Conservation (phyloP, 306 rosid genomes). For the Prunus mira region DNA sequence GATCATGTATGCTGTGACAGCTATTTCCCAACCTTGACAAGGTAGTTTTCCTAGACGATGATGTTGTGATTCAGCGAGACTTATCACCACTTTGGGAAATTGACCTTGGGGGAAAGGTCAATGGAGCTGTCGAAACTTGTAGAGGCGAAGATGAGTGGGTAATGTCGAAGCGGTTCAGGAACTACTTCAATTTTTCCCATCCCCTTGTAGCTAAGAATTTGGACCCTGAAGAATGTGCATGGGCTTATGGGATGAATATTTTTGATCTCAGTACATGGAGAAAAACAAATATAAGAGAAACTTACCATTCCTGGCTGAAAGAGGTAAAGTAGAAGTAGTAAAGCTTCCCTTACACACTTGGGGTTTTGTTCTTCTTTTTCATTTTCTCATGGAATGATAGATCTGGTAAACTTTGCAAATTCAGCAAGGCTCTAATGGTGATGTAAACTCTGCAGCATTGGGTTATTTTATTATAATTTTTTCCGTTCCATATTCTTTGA, state of each 20-base stretch:
- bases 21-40: slow-evolving; percentile 91
- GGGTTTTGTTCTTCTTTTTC: neutral
- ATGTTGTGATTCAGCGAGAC: slow-evolving; percentile 88
- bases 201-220: slow-evolving; percentile 63
- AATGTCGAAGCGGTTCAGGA: slow-evolving; percentile 87
- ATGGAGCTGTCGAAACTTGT: slow-evolving; percentile 98
- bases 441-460: neutral
- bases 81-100: slow-evolving; percentile 90
- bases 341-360: neutral
- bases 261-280: slow-evolving; percentile 92
- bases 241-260: slow-evolving; percentile 98
- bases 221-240: slow-evolving; percentile 97
- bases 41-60: slow-evolving; percentile 93
- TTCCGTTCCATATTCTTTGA: neutral
- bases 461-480: neutral
- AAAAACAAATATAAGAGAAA: slow-evolving; percentile 66
- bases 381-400: neutral
- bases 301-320: slow-evolving; percentile 89
- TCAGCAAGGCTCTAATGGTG: neutral
- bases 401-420: neutral
- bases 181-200: slow-evolving; percentile 95
- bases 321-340: slow-evolving; percentile 51
- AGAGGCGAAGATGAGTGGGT: slow-evolving; percentile 97
- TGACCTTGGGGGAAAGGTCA: slow-evolving; percentile 85
- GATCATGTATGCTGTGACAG: slow-evolving; percentile 47